Percentiles rank a stretch among this genome's conserved stretches.
phyloP scores from a whole-genome alignment of 441 rosid genomes.

The Omphalea diandra region DNA sequence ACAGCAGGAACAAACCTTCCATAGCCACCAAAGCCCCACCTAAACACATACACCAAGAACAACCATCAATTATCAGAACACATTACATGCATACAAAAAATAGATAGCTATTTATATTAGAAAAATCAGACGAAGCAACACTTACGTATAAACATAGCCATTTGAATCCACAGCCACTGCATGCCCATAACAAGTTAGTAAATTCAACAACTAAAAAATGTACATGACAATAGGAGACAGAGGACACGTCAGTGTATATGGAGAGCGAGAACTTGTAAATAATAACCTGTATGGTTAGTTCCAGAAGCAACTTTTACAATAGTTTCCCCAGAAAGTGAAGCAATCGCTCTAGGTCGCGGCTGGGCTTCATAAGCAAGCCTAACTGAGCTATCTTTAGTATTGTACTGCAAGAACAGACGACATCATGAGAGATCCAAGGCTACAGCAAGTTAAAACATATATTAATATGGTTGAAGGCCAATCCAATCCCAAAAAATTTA shows the following conservation, averaged over 20 bases:
- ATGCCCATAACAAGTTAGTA: constrained; percentile 27
- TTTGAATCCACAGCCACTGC: constrained; percentile 89
- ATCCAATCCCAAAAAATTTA: not conserved
- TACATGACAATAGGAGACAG: not conserved
- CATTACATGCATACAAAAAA: constrained; percentile 16
- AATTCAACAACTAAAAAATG: constrained; percentile 19
- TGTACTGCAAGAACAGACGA: constrained; percentile 51
- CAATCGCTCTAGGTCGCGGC: constrained; percentile 82
- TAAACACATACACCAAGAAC: constrained; percentile 33
- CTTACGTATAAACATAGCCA: constrained; percentile 97
- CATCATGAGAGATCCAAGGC: not conserved
- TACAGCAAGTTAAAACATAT: not conserved
- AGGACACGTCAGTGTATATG: not conserved
- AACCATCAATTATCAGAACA: constrained; percentile 22
- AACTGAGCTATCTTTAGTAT: constrained; percentile 87
- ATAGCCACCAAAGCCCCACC: constrained; percentile 99
- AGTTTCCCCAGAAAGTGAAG: constrained; percentile 70
- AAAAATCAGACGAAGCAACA: constrained; percentile 16
- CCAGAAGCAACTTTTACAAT: constrained; percentile 95
- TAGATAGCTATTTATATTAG: not conserved
- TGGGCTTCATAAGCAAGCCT: constrained; percentile 92
- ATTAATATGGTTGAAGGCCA: not conserved
- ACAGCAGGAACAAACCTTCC: constrained; percentile 33
- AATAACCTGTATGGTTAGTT: constrained; percentile 83
- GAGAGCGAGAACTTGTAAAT: not conserved